A percentile compares a stretch with the other conserved stretches of the same genome.
These are phyloP conservation scores for Sporisorium iseilematis-ciliati DNA, from an alignment of 1,284 basidiomycete genomes.

Conservation along the genomic window DNA sequence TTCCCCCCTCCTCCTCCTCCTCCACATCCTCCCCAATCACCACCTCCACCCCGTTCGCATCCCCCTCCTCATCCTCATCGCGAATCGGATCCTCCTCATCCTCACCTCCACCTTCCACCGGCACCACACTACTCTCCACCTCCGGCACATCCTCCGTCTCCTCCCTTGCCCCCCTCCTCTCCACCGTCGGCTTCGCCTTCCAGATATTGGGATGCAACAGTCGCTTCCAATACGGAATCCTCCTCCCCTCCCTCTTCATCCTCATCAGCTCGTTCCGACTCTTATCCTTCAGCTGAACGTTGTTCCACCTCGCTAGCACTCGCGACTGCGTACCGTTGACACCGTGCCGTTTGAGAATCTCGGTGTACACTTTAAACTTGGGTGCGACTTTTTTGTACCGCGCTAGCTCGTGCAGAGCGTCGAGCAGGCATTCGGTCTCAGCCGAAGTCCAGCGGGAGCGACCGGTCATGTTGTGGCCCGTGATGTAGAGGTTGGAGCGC, in stretches of 20 bases:
- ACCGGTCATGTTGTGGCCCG: conserved; percentile 53
- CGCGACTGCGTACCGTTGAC: conserved; percentile 22
- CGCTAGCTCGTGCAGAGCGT: conserved; percentile 35
- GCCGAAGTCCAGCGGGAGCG: conserved; percentile 41
- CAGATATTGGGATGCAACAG: conserved; percentile 48
- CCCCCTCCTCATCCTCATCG: conserved; percentile 6
- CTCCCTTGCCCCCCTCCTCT: conserved; percentile 15
- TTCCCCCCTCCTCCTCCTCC: conserved; percentile 1
- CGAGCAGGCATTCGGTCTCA: conserved; percentile 37
- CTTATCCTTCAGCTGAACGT: conserved; percentile 64
- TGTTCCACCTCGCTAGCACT: conserved; percentile 51
- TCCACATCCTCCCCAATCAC: conserved; percentile 8
- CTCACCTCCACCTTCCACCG: not conserved
- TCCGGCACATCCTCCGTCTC: conserved; percentile 45
- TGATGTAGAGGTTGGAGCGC: conserved; percentile 48
- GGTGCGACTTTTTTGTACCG: conserved; percentile 42
- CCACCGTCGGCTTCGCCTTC: conserved; percentile 23
- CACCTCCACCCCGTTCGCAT: conserved; percentile 12
- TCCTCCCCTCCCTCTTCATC: conserved; percentile 44
- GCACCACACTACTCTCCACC: conserved; percentile 1
- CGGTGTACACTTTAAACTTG: conserved; percentile 45
- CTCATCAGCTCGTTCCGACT: conserved; percentile 52
- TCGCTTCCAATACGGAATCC: conserved; percentile 54
- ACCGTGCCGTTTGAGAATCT: conserved; percentile 50
- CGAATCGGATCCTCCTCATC: conserved; percentile 21